These are phyloP conservation scores for Pseudonitzschia multistriata DNA, from an alignment of 108 stramenopile species.

Conservation along the genomic window DNA sequence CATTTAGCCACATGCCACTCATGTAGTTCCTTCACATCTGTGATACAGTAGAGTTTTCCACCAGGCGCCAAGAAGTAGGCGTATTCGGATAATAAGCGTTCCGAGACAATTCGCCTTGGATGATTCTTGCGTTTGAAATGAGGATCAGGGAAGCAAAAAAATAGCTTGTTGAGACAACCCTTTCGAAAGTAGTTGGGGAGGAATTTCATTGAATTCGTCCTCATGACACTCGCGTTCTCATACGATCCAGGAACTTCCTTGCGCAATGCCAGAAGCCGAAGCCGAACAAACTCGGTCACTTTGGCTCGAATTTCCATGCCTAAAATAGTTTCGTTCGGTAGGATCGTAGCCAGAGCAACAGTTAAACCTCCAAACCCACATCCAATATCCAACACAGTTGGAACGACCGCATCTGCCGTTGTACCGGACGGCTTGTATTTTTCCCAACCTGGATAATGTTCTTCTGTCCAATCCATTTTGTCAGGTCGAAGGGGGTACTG, in stretches of 20 bases:
- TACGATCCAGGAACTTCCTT: constrained; percentile 72
- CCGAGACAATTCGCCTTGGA: constrained; percentile 85
- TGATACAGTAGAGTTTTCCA: constrained; percentile 90
- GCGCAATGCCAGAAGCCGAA: constrained; percentile 87
- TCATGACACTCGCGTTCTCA: constrained; percentile 83
- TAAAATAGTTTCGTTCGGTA: constrained; percentile 82
- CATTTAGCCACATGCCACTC: constrained; percentile 92
- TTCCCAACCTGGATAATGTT: constrained; percentile 56
- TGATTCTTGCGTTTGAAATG: constrained; percentile 99
- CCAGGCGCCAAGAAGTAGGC: constrained; percentile 79
- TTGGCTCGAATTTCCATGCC: constrained; percentile 97
- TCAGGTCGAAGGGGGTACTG: constrained; percentile 80
- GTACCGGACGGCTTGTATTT: background rate
- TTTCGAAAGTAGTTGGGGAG: constrained; percentile 66
- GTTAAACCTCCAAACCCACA: constrained; percentile 98
- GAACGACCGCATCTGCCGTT: constrained; percentile 11
- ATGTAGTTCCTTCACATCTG: constrained; percentile 95
- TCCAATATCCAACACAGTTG: constrained; percentile 93
- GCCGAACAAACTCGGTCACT: constrained; percentile 93
- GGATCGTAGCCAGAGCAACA: constrained; percentile 68
- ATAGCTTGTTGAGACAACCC: constrained; percentile 76
- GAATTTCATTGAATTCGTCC: constrained; percentile 94
- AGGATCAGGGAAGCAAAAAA: constrained; percentile 98
- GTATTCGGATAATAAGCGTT: constrained; percentile 88
- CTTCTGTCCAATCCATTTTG: constrained; percentile 85